Evolutionary conservation across 306 rosid genomes (phyloP).

Genomic region (Cicer yamashitae): DNA sequence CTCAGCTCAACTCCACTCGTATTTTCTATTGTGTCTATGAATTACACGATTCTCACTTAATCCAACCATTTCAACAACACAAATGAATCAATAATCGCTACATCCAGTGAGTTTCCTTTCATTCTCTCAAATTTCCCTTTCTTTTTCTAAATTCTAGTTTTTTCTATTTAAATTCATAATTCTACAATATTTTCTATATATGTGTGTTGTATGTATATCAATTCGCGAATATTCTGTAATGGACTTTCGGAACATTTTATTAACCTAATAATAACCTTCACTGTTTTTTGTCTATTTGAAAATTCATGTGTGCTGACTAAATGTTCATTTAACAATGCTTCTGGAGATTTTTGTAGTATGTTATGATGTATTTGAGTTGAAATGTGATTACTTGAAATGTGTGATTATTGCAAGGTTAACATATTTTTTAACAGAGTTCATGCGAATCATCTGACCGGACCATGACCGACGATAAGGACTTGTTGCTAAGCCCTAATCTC

Average conservation of each 20-base stretch:
- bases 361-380: slow-evolving; percentile 6
- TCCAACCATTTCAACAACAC: too few species aligned
- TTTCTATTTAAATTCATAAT: not conserved
- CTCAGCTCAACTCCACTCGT: not conserved
- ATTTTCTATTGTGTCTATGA: too few species aligned
- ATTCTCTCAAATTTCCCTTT: not conserved
- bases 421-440: slow-evolving; percentile 39
- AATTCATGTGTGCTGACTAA: not conserved
- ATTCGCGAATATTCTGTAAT: not conserved
- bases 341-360: not conserved
- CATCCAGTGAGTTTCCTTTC: not conserved
- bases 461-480: slow-evolving; percentile 46
- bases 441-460: slow-evolving; percentile 32
- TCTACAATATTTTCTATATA: not conserved
- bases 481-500: slow-evolving; percentile 44
- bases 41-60: not conserved
- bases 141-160: too few species aligned
- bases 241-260: not conserved
- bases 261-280: not conserved
- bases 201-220: not conserved
- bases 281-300: not conserved
- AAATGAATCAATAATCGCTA: too few species aligned
- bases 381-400: slow-evolving; percentile 11
- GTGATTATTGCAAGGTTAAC: slow-evolving; percentile 13
- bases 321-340: slow-evolving; percentile 19